Percentiles rank a stretch among this genome's conserved stretches.
Conservation (phyloP, 2,329 filamentous ascomycete genomes). For the Atkinsonella hypoxylon region DNA sequence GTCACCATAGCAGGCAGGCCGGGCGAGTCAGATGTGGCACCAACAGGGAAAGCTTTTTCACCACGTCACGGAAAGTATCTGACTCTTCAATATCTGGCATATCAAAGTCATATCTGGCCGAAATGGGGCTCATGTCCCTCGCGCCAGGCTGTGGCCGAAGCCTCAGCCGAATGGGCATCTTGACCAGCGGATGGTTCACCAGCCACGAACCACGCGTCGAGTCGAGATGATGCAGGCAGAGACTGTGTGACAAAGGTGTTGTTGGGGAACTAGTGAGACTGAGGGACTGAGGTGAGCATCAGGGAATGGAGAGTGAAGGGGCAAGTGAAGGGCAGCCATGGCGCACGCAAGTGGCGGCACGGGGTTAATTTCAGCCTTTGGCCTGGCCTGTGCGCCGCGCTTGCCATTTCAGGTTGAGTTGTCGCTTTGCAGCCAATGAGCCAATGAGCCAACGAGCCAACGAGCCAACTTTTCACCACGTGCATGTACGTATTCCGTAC, state of each 20-base stretch:
- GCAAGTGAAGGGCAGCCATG: not conserved
- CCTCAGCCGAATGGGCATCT: constrained; percentile 27
- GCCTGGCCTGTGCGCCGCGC: no score
- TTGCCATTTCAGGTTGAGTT: not conserved
- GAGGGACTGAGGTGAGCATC: not conserved
- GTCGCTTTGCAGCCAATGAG: no score
- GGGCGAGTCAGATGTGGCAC: constrained; percentile 11
- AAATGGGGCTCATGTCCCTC: constrained; percentile 24
- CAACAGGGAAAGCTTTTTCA: constrained; percentile 55
- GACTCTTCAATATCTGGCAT: constrained; percentile 45
- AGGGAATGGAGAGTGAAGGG: not conserved
- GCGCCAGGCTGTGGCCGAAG: constrained; percentile 18
- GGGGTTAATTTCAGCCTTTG: no score
- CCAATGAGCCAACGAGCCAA: no score
- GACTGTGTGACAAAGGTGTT: not conserved
- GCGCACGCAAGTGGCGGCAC: no score
- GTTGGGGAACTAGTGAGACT: not conserved
- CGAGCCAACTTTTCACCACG: no score
- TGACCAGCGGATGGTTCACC: not conserved
- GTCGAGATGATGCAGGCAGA: not conserved
- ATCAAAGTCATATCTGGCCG: constrained; percentile 20
- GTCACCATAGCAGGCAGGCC: not conserved
- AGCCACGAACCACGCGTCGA: not conserved
- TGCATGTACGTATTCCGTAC: no score
- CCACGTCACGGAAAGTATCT: constrained; percentile 51